Conservation (phyloP, 2,329 filamentous ascomycete species). For the Xylaria arbuscula region DNA sequence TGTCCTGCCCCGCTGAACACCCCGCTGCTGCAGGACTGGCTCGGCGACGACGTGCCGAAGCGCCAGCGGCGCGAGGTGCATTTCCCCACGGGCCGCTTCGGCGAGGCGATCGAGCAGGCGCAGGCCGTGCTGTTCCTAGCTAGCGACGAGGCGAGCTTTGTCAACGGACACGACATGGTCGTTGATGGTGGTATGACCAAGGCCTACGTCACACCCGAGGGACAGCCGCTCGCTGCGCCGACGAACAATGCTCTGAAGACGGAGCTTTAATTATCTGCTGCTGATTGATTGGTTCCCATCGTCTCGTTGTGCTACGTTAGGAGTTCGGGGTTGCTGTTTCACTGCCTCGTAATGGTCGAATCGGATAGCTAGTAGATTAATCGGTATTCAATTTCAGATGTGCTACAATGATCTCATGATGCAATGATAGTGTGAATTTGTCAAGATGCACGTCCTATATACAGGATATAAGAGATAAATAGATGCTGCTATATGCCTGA, state of each 20-base stretch:
- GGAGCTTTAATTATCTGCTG: slow-evolving; percentile 52
- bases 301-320: not conserved
- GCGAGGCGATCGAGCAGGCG: slow-evolving; percentile 93
- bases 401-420: not conserved
- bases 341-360: not conserved
- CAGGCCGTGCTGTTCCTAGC: slow-evolving; percentile 89
- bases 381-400: not conserved
- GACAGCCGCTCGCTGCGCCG: slow-evolving; percentile 64
- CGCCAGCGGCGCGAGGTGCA: slow-evolving; percentile 85
- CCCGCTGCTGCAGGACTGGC: slow-evolving; percentile 90
- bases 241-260: slow-evolving; percentile 69
- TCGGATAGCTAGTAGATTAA: not conserved
- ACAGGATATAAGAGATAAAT: slow-evolving; percentile 4
- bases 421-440: not conserved
- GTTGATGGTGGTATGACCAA: slow-evolving; percentile 97
- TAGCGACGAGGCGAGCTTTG: slow-evolving; percentile 88
- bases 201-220: slow-evolving; percentile 81
- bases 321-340: slow-evolving; percentile 27
- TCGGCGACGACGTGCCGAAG: slow-evolving; percentile 87
- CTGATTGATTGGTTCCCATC: not conserved
- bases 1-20: slow-evolving; percentile 95
- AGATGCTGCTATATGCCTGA: slow-evolving; percentile 15
- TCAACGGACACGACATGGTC: slow-evolving; percentile 91
- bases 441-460: slow-evolving; percentile 12
- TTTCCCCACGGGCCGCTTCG: slow-evolving; percentile 88